These are phyloP conservation scores for Moesziomyces globuligerus DNA, from an alignment of 1,284 basidiomycete species.

Conservation along the genomic window DNA sequence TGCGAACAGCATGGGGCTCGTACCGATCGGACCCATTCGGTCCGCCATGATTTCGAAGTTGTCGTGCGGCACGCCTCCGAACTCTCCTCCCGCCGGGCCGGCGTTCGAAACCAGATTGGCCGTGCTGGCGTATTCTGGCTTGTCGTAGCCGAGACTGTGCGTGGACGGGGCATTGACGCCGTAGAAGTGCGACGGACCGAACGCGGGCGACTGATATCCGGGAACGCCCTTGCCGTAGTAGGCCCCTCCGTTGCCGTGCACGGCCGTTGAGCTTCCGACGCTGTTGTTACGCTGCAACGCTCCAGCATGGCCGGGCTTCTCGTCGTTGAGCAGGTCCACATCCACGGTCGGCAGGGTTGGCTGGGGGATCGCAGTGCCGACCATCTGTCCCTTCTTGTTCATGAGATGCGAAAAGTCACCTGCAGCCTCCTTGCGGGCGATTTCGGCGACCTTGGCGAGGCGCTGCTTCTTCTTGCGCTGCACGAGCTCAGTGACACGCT, in stretches of 20 bases:
- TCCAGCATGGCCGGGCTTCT: conserved; percentile 63
- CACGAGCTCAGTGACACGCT: conserved; percentile 91
- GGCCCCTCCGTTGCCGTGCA: conserved; percentile 23
- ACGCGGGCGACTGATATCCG: conserved; percentile 24
- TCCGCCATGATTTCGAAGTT: conserved; percentile 37
- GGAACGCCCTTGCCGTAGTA: conserved; percentile 27
- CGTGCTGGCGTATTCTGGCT: conserved; percentile 46
- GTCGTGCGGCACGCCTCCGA: conserved; percentile 22
- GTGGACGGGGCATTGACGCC: conserved; percentile 31
- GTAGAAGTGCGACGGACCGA: conserved; percentile 37
- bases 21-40: conserved; percentile 57
- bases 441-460: conserved; percentile 80
- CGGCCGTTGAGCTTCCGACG: conserved; percentile 37
- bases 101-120: conserved; percentile 54
- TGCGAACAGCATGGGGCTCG: conserved; percentile 52
- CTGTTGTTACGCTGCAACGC: conserved; percentile 34
- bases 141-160: conserved; percentile 27
- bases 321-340: conserved; percentile 80
- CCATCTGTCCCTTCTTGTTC: conserved; percentile 88
- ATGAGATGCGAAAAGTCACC: conserved; percentile 90
- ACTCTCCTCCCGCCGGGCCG: conserved; percentile 41
- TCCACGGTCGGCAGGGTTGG: conserved; percentile 93
- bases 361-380: conserved; percentile 85
- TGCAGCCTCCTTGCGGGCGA: conserved; percentile 88
- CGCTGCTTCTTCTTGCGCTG: conserved; percentile 89